Evolutionary conservation across 306 rosid genomes (phyloP), one percentile per base, ranked within the genome.

Genomic region (Trifolium subterraneum): DNA sequence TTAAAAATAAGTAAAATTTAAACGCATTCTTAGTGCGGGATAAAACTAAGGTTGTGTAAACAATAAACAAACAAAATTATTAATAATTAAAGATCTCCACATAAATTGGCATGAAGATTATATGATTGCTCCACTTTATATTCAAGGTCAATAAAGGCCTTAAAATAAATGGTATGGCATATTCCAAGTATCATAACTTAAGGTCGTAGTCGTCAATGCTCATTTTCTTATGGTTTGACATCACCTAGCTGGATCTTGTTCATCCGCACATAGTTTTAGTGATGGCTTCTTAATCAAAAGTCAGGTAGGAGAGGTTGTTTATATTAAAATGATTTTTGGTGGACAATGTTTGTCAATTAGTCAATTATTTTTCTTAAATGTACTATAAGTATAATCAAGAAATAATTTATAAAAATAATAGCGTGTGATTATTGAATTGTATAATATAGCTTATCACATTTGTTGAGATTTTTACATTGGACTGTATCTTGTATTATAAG

Each of bases 241-340:
- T 48, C 79, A 47, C 15, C 11, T 38, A n/a, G 59, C 60, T 64
- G 52, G 74, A 79, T 72, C 64, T 72, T 72, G 18, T 55, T 65
- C 50, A 14, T 36, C 16, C 58, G 14, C 68, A 39, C 41, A 52
- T 67, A 16, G 56, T 47, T 56, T 67, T n/a, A 16, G 56, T 23
- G 41, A 79, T 68, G 25, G 20, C 64, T 31, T 73, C 75, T 55
- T 72, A 38, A 59, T 80, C 29, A 19, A 48, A 65, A 65, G 33
- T 56, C 52, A 51, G 68, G 48, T 38, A 39, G 33, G 48, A 22
- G 54, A 52, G 44, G 22, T 45, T 16, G 54, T 54, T 42, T 38
- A 56, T 56, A 44, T 75, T 48, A 31, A 12, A 69, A 54, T 70
- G 22, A 27, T 13, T 45, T 69, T 52, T 42, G 84, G 70, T 70